These are phyloP conservation scores for Lasiosphaeria ovina DNA, from an alignment of 495 filamentous ascomycete genomes.

Conservation along the genomic window DNA sequence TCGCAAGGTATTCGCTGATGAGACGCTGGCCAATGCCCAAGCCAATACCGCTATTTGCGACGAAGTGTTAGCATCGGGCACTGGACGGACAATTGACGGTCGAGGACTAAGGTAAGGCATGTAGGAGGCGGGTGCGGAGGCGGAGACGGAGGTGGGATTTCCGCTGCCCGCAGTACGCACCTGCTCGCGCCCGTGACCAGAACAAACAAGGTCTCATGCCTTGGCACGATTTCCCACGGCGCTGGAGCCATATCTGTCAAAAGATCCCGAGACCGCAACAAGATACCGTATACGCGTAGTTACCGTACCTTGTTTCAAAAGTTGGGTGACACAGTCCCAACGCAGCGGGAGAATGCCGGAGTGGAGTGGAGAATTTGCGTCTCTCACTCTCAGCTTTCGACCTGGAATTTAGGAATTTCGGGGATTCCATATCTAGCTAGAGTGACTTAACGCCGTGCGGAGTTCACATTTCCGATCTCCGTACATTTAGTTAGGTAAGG, in stretches of 20 bases:
- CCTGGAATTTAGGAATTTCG: no score
- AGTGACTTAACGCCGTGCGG: no score
- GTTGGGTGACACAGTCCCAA: no score
- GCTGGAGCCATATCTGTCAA: conserved; percentile 37
- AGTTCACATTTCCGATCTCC: no score
- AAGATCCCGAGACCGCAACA: no score
- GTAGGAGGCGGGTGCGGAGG: background rate
- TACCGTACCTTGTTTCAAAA: no score
- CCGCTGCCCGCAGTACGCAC: conserved; percentile 34
- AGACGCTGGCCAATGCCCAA: conserved; percentile 82
- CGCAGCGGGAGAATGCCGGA: no score
- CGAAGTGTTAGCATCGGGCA: conserved; percentile 19
- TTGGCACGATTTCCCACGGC: conserved; percentile 51
- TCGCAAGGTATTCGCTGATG: conserved; percentile 82
- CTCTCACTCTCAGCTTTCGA: no score
- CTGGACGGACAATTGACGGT: conserved; percentile 8
- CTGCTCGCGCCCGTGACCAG: conserved; percentile 76
- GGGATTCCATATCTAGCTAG: no score
- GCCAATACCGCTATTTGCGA: conserved; percentile 71
- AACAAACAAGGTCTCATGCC: conserved; percentile 49
- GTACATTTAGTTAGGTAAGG: no score
- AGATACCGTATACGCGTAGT: background rate
- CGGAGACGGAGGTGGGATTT: background rate
- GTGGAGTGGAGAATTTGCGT: no score
- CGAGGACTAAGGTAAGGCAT: background rate